These are phyloP conservation scores for Trypanosoma boissoni DNA, from an alignment of 208 protist species.

Conservation along the genomic window DNA sequence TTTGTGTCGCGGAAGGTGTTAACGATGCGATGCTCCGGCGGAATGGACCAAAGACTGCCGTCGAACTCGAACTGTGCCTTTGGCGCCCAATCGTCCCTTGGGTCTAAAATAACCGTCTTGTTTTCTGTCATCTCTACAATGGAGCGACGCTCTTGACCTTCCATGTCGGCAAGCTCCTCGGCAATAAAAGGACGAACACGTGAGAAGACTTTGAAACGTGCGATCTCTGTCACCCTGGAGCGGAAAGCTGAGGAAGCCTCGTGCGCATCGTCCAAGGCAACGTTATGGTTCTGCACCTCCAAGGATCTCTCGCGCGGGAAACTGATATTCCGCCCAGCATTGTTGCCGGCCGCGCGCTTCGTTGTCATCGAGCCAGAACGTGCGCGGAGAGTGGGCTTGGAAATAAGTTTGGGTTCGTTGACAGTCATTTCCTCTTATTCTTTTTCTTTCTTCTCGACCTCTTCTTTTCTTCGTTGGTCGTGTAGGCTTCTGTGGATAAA, in stretches of 20 bases:
- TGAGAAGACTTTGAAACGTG: conserved; percentile 79
- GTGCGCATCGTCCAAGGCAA: conserved; percentile 42
- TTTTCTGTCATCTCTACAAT: conserved; percentile 88
- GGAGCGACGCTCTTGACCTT: conserved; percentile 76
- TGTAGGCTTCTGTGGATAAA: neutral
- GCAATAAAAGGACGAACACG: conserved; percentile 86
- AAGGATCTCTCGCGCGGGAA: conserved; percentile 9
- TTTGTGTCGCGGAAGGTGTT: conserved; percentile 83
- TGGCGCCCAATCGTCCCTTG: conserved; percentile 77
- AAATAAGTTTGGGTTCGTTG: conserved; percentile 67
- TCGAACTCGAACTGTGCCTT: conserved; percentile 91
- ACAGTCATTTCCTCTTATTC: conserved; percentile 12
- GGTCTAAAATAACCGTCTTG: conserved; percentile 86
- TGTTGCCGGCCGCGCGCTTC: neutral
- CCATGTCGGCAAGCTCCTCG: conserved; percentile 87
- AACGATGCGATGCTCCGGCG: conserved; percentile 72
- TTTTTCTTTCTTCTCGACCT: conserved; percentile 1
- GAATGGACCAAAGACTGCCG: conserved; percentile 88
- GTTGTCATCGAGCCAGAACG: neutral
- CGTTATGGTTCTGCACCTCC: conserved; percentile 24
- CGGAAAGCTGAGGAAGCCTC: conserved; percentile 75
- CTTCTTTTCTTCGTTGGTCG: neutral
- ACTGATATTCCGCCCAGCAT: neutral
- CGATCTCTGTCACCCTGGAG: conserved; percentile 83
- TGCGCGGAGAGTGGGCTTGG: conserved; percentile 23